Percentiles rank a stretch among this genome's conserved stretches.
Conservation (phyloP, 257 asterid genomes). For the Capsicum pubescens region DNA sequence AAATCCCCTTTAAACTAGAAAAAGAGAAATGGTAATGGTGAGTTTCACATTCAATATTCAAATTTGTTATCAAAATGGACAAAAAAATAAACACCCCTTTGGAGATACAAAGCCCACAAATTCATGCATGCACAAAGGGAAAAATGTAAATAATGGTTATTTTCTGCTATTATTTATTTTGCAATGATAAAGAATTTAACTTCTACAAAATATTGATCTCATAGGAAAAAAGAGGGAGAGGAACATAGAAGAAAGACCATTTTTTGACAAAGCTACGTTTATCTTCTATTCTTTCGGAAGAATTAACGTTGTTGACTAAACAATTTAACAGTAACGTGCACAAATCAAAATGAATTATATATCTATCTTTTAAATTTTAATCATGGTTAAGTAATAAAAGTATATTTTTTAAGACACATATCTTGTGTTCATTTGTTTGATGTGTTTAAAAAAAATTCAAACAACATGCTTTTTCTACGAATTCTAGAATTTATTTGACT, state of each 20-base stretch:
- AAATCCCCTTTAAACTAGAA: background rate
- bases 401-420: too few species aligned
- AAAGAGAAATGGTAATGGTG: background rate
- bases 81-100: background rate
- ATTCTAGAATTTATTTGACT: too few species aligned
- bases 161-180: background rate
- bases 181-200: background rate
- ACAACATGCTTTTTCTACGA: too few species aligned
- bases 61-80: background rate
- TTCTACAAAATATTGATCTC: conserved; percentile 24
- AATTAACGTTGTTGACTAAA: background rate
- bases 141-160: background rate
- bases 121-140: background rate
- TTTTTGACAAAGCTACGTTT: background rate
- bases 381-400: too few species aligned
- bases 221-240: conserved; percentile 22
- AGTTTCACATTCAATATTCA: conserved; percentile 18
- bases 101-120: background rate
- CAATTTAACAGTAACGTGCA: background rate
- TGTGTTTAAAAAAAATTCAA: too few species aligned
- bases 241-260: background rate
- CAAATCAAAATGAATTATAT: background rate
- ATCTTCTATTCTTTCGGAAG: conserved; percentile 21
- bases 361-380: background rate
- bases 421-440: too few species aligned